Conservation (phyloP, 345 rosid genomes). For the Xanthoceras sorbifolium region DNA sequence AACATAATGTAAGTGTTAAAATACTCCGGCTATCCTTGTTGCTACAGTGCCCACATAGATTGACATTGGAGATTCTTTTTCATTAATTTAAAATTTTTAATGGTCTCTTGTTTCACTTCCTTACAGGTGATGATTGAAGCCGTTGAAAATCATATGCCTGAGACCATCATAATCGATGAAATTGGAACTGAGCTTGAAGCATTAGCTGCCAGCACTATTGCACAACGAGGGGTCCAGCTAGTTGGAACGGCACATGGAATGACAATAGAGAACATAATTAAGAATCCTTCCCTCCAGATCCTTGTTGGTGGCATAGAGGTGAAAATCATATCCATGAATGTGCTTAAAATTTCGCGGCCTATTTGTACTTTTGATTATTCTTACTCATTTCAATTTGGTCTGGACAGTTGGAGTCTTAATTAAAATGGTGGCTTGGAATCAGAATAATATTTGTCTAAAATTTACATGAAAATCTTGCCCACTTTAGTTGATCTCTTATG, state of each 20-base stretch:
- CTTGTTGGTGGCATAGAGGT: conserved; percentile 98
- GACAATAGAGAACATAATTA: conserved; percentile 85
- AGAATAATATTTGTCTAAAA: neutral
- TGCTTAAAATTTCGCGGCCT: neutral
- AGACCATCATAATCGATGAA: conserved; percentile 89
- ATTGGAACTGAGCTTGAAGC: conserved; percentile 98
- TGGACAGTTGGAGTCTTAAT: neutral
- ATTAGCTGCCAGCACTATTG: conserved; percentile 93
- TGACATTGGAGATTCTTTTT: neutral
- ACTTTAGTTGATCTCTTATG: neutral
- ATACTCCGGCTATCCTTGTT: neutral
- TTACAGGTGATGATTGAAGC: conserved; percentile 97
- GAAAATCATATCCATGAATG: conserved; percentile 7
- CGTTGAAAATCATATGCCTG: conserved; percentile 98
- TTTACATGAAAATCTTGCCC: conserved; percentile 1
- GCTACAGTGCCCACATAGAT: neutral
- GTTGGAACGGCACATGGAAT: conserved; percentile 98
- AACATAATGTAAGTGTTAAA: conserved; percentile 68
- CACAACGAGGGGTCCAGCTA: conserved; percentile 97
- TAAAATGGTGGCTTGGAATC: neutral
- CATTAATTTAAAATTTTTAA: neutral
- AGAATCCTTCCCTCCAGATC: conserved; percentile 87
- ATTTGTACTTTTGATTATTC: conserved; percentile 1
- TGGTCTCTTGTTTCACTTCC: conserved; percentile 15
- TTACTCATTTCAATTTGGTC: neutral